These are phyloP conservation scores for Ettlia oleoabundans DNA, from an alignment of 139 green algal species.

Conservation along the genomic window DNA sequence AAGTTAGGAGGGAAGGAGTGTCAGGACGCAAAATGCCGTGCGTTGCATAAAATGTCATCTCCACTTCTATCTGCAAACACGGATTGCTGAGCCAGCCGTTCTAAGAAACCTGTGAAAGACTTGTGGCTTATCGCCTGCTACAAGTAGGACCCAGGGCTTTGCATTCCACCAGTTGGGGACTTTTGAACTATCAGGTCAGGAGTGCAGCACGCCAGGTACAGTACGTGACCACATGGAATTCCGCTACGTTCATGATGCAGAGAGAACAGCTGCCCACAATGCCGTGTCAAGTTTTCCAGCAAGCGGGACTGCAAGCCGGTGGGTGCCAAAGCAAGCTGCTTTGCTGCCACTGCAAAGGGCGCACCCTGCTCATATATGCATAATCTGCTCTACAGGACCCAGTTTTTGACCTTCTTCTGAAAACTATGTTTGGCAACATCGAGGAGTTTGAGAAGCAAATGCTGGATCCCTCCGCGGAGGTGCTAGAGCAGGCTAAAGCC, in stretches of 20 bases:
- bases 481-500: constrained; percentile 18
- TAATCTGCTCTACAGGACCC: constrained; percentile 31
- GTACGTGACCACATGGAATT: too few species aligned
- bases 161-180: too few species aligned
- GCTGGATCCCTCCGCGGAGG: constrained; percentile 10
- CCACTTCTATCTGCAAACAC: background rate
- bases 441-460: constrained; percentile 38
- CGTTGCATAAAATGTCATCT: background rate
- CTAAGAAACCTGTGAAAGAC: too few species aligned
- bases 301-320: constrained; percentile 53
- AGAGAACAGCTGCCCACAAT: constrained; percentile 56
- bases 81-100: too few species aligned
- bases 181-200: too few species aligned
- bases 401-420: constrained; percentile 48
- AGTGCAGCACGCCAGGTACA: too few species aligned
- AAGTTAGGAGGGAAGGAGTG: too few species aligned
- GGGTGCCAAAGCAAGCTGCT: background rate
- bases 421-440: constrained; percentile 46
- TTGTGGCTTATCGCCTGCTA: too few species aligned
- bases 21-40: too few species aligned
- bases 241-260: constrained; percentile 32
- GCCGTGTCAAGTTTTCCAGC: constrained; percentile 49
- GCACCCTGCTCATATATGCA: background rate
- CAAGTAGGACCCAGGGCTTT: too few species aligned
- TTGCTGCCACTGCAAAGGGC: too few species aligned